These are phyloP conservation scores for Trichoderma breve DNA, from an alignment of 2,329 filamentous ascomycete species.

Conservation along the genomic window DNA sequence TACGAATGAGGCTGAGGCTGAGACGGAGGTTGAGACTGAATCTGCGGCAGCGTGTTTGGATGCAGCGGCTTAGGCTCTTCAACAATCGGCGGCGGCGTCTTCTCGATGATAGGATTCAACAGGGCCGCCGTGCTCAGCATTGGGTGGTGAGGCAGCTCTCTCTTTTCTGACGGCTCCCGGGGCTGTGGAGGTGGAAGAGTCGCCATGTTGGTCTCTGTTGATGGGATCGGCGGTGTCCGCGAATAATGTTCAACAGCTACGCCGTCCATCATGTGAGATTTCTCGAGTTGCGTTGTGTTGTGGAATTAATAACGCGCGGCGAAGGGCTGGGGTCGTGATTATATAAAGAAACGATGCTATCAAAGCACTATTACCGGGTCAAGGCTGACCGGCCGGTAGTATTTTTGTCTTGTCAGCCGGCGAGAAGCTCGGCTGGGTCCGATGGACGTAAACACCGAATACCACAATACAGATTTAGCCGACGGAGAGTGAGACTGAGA, in stretches of 20 bases:
- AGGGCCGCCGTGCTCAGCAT: conserved; percentile 3
- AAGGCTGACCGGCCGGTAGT: conserved; percentile 1
- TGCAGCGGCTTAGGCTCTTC: background rate
- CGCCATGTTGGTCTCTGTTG: conserved; percentile 3
- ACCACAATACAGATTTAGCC: conserved; percentile 5
- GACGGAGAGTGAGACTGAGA: conserved; percentile 1
- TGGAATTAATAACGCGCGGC: background rate
- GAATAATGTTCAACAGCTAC: conserved; percentile 10
- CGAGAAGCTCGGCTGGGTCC: background rate
- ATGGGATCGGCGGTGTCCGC: conserved; percentile 11
- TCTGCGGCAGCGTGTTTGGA: background rate
- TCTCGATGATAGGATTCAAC: conserved; percentile 16
- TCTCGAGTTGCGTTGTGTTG: background rate
- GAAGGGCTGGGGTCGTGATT: background rate
- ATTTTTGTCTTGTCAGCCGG: background rate
- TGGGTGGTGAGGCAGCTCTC: conserved; percentile 14
- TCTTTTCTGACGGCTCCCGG: background rate
- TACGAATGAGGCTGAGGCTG: background rate
- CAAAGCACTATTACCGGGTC: background rate
- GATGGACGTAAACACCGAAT: background rate
- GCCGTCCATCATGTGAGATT: conserved; percentile 4
- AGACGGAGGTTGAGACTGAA: background rate
- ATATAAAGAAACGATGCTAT: background rate
- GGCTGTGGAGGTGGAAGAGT: background rate
- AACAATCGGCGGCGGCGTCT: background rate